A percentile compares a stretch with the other conserved stretches of the same genome.
These are phyloP conservation scores for Rhododendron molle DNA, from an alignment of 148 eudicot species.

Conservation along the genomic window DNA sequence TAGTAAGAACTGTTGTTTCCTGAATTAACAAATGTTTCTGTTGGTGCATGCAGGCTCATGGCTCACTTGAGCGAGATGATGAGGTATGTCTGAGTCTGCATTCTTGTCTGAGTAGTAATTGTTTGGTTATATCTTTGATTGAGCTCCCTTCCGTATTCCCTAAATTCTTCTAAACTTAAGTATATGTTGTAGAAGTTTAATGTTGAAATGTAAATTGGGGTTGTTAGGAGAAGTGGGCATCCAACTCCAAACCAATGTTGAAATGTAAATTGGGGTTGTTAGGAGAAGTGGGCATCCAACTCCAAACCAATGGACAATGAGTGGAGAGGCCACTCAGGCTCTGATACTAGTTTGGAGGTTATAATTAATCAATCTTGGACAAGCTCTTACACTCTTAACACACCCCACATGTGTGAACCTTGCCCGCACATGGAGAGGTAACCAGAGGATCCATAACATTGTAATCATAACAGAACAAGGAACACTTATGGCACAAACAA, in stretches of 20 bases:
- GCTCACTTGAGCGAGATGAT: constrained; percentile 85
- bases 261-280: background rate
- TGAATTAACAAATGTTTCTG: constrained; percentile 1
- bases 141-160: background rate
- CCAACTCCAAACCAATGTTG: background rate
- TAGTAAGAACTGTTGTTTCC: background rate
- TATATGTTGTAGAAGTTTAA: no score
- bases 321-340: background rate
- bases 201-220: background rate
- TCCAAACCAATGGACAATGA: background rate
- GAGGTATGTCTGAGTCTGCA: constrained; percentile 47
- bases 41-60: constrained; percentile 60
- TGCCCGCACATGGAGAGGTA: background rate
- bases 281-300: background rate
- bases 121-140: background rate
- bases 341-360: no score
- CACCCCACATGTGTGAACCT: background rate
- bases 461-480: background rate
- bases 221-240: background rate
- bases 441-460: background rate
- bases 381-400: background rate
- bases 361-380: background rate
- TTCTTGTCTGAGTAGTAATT: background rate
- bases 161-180: no score
- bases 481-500: background rate